Base-by-base conservation (phyloP, 2,329 filamentous ascomycete species). In the Penicillium sp. region DNA sequence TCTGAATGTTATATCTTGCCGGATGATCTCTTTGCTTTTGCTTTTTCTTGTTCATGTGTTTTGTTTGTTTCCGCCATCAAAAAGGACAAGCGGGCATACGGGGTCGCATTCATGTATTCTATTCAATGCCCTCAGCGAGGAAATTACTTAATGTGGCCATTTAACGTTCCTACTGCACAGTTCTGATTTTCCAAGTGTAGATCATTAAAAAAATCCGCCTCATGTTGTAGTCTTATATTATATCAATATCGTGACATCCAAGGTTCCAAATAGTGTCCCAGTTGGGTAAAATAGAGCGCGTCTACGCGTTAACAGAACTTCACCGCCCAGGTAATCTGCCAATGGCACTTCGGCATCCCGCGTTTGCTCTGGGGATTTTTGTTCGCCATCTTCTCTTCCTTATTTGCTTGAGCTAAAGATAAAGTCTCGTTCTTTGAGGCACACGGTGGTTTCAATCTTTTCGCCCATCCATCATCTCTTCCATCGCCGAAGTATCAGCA, bases 61-160 rank as follows among this genome's bases (percentile, higher is more conserved):
- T 51, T 58, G 56, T 63, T 49, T 55, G n/a, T 50, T 52, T 31
- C n/a, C 51, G 21, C 13, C 19, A 48, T 21, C 21, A 38, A 25
- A 48, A 50, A 45, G 47, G 45, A 51, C 55, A 25, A 51, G 57
- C 23, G 19, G 46, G 51, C 49, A 51, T 50, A 45, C 50, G 43
- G 56, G 56, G 61, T 61, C 55, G 63, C 58, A 57, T 64, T 63
- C 60, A 68, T 69, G 65, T 71, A 67, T 64, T 67, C 58, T 69
- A 62, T 66, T 63, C 56, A 54, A 67, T 47, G 58, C 63, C 62
- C 58, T 70, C 64, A 37, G 64, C 57, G 64, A 62, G 58, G 56
- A 60, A 62, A 66, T 61, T 62, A 61, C 50, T 58, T 60, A 65
- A 68, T 65, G 58, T 54, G 50, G 43, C 57, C 50, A 62, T 60